Base-by-base conservation (phyloP, 306 rosid species). In the Vigna reflexopilosa region DNA sequence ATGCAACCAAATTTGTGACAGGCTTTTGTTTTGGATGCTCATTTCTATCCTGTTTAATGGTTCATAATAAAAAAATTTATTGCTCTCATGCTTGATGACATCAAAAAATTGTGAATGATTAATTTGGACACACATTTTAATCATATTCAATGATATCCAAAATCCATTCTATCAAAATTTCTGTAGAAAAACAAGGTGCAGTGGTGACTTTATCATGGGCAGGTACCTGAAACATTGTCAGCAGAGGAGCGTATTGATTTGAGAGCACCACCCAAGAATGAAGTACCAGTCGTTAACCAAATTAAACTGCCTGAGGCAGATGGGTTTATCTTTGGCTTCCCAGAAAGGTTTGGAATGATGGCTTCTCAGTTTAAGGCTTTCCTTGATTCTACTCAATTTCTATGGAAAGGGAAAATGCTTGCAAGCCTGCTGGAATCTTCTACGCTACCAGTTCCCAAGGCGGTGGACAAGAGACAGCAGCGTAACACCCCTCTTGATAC, bases 201-300 rank as follows among this genome's bases (percentile, higher is more conserved):
- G 1, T 70, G 75, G 34, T 62, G 55, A 84, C 74, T 32, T 20
- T 67, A 22, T 4, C 42, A 63, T 81, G 74, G 45, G 17, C 83
- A 91, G 97, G 97, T 89, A 73, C 88, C 97, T 4, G 97, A 91
- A 75, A 91, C 90, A 56, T 87, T 91, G n/a, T 9, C 78, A 19
- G 70, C 79, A 0, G 89, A 86, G 19, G 91, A 85, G 66, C 92
- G 88, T 16, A 84, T 68, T n/a, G 89, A 84, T 86, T 84, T 89
- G 91, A 77, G 86, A 70, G 97, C 94, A 20, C 94, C 94, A 64
- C 88, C 89, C 5, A 91, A 89, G 88, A 89, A 90, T 78, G 90
- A 89, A 77, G 85, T 68, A 38, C 83, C 89, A 28, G 55, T 75
- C 71, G 89, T 91, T 81, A 75, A 87, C 6, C 85, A 92, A 11